These are phyloP conservation scores for Mortierella claussenii DNA, from an alignment of 192 early-diverging fungal species.

Conservation along the genomic window DNA sequence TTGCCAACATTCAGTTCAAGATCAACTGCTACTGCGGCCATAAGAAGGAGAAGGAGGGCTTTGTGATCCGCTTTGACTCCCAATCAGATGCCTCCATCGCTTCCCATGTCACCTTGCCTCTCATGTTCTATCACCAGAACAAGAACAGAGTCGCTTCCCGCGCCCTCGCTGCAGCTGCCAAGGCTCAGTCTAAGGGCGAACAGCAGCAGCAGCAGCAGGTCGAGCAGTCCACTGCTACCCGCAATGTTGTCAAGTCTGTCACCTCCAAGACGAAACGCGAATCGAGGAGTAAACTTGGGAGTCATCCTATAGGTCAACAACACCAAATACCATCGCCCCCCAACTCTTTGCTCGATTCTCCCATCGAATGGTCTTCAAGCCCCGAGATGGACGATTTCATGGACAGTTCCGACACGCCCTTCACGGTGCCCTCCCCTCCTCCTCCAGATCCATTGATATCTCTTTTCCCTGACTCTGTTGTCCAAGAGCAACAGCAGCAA, in stretches of 20 bases:
- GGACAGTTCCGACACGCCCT: constrained; percentile 45
- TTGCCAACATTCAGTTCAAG: constrained; percentile 53
- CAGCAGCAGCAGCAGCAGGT: constrained; percentile 19
- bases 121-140: constrained; percentile 55
- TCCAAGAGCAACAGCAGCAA: constrained; percentile 26
- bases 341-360: constrained; percentile 36
- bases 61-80: constrained; percentile 51
- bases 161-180: constrained; percentile 27
- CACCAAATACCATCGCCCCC: constrained; percentile 47
- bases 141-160: constrained; percentile 49
- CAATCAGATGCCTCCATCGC: constrained; percentile 37
- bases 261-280: constrained; percentile 36
- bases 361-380: constrained; percentile 34
- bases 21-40: constrained; percentile 54
- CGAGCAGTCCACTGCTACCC: constrained; percentile 6
- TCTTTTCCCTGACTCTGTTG: constrained; percentile 31
- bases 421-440: constrained; percentile 45
- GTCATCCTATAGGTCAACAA: constrained; percentile 37
- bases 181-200: constrained; percentile 9
- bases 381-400: constrained; percentile 48
- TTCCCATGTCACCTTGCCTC: constrained; percentile 50
- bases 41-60: constrained; percentile 53
- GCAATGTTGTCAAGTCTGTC: constrained; percentile 47
- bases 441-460: constrained; percentile 51
- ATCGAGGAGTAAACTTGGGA: constrained; percentile 17